Evolutionary conservation across 148 eudicot species (phyloP).

Genomic region (Talinum fruticosum): DNA sequence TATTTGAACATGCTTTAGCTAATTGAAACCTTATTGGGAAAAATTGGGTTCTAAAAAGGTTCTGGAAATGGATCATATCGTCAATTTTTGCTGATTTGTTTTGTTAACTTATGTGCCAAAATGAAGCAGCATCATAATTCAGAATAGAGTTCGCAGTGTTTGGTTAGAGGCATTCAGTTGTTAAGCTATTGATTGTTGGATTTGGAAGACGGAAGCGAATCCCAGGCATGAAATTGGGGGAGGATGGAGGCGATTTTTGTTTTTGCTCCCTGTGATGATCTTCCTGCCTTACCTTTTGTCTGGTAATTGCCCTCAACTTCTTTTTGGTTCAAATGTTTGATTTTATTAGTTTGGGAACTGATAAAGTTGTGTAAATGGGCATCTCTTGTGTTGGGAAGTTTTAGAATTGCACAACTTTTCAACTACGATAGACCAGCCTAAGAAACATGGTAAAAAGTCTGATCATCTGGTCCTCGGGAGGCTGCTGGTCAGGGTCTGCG

Average conservation of each 20-base stretch:
- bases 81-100: not conserved
- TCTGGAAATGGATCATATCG: too few relatives aligned
- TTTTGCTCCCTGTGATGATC: conserved; percentile 57
- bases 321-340: not conserved
- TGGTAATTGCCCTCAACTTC: conserved; percentile 35
- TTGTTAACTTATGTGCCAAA: not conserved
- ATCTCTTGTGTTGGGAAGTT: conserved; percentile 37
- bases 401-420: conserved; percentile 54
- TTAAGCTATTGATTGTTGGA: not conserved
- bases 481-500: conserved; percentile 84
- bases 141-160: conserved; percentile 13
- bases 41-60: not conserved
- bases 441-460: conserved; percentile 40
- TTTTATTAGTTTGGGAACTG: not conserved
- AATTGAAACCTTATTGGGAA: not conserved
- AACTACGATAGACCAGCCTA: conserved; percentile 28
- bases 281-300: conserved; percentile 56
- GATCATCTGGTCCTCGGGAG: conserved; percentile 75
- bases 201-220: conserved; percentile 13
- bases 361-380: not conserved
- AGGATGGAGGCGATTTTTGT: conserved; percentile 61
- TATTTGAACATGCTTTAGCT: not conserved
- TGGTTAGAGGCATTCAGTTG: not conserved
- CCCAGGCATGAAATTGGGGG: conserved; percentile 47
- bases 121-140: conserved; percentile 10